Evolutionary conservation across 106 monocot species (phyloP), one percentile per base, ranked within the genome.

Genomic region (Iris macrosiphon): DNA sequence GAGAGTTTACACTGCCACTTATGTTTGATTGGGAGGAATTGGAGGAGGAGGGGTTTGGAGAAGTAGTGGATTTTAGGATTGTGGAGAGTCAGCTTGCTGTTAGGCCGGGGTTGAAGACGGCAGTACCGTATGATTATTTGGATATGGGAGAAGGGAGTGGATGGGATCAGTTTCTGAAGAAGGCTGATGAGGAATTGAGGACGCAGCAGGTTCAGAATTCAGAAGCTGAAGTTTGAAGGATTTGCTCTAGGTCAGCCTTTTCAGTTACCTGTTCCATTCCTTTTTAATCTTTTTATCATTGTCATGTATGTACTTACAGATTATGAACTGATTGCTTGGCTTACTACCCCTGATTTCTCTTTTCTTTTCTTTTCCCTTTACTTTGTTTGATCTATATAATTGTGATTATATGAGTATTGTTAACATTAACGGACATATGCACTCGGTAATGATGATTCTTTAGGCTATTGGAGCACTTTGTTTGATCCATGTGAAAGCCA

Each of bases 11-110:
- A 4, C 56, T 95, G 47, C 85, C 89, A 0, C 40, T 89, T 55
- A 37, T 96, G 51, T 96, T 89, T 33, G 55, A 58, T 21, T 96
- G 89, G 95, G 85, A 89, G 51, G 89, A 96, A 66, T 43, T 96
- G 62, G 85, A 96, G 55, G 45, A 34, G 4, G 50, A 35, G 1
- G 70, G 49, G 3, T 43, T 49, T 23, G 63, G 31, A 3, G 63
- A 37, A 3, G 51, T 32, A 12, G 60, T 75, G 21, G 71, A 71
- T 35, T 62, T 81, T 22, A 62, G 71, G 52, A 32, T 85, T 26
- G 72, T 91, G 51, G 85, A 81, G 52, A 67, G 66, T 34, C 72
- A 45, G 33, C 27, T 61, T 23, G 91, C 72, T 23, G 81, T 91
- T 60, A 64, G 91, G 42, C 85, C 85, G 0, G 91, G 91, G n/a